These are phyloP conservation scores for Spathaspora hagerdaliae DNA, from an alignment of 805 yeast species.

Conservation along the genomic window DNA sequence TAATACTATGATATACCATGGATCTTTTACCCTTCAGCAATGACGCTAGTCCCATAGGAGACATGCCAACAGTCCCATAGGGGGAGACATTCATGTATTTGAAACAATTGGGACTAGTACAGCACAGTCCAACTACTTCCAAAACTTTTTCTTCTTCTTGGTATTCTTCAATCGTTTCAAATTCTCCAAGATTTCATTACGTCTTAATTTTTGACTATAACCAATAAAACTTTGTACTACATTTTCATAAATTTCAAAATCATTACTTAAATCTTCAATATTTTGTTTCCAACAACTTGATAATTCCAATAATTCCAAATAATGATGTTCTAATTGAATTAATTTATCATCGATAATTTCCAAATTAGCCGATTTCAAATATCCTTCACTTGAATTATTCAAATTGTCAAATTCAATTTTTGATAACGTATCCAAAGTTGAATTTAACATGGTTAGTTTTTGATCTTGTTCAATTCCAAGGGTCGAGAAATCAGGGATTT, in stretches of 20 bases:
- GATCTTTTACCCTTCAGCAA: too few relatives aligned
- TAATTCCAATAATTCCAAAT: slow-evolving; percentile 21
- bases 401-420: slow-evolving; percentile 31
- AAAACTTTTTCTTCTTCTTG: slow-evolving; percentile 11
- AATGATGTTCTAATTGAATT: slow-evolving; percentile 24
- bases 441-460: slow-evolving; percentile 19
- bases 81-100: not conserved
- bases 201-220: slow-evolving; percentile 75
- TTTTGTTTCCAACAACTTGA: slow-evolving; percentile 50
- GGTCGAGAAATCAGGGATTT: slow-evolving; percentile 30
- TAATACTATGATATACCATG: too few relatives aligned
- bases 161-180: slow-evolving; percentile 25
- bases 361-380: slow-evolving; percentile 18
- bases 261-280: slow-evolving; percentile 48
- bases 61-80: too few relatives aligned
- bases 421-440: slow-evolving; percentile 23
- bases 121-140: slow-evolving; percentile 5
- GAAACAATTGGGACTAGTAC: not conserved
- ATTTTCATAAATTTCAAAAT: slow-evolving; percentile 74
- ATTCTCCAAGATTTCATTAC: slow-evolving; percentile 40
- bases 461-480: slow-evolving; percentile 26
- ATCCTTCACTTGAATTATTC: slow-evolving; percentile 19
- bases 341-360: slow-evolving; percentile 32
- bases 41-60: too few relatives aligned
- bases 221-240: slow-evolving; percentile 90